A percentile compares a stretch with the other conserved stretches of the same genome.
Conservation (phyloP, 2,329 filamentous ascomycete species). For the Aspergillus fischeri region DNA sequence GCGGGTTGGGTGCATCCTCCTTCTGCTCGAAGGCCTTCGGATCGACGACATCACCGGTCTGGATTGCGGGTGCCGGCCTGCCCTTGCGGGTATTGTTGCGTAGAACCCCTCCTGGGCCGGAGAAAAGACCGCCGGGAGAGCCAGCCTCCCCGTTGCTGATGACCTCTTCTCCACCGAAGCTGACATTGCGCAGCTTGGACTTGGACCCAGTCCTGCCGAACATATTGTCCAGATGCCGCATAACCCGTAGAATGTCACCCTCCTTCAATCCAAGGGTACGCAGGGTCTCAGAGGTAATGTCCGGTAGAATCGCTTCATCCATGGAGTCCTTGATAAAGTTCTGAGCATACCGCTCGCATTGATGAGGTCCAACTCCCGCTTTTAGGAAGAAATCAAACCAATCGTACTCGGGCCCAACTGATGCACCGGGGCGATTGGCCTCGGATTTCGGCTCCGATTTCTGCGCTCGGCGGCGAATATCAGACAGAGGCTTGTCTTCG, state of each 20-base stretch:
- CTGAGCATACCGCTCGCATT: conserved; percentile 90
- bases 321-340: conserved; percentile 89
- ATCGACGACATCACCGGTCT: conserved; percentile 81
- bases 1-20: conserved; percentile 47
- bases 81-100: conserved; percentile 94
- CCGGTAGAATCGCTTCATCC: conserved; percentile 87
- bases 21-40: conserved; percentile 75
- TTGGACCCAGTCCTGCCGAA: conserved; percentile 60
- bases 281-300: conserved; percentile 78
- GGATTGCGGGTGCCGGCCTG: conserved; percentile 78
- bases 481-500: conserved; percentile 88
- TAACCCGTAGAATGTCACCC: conserved; percentile 93
- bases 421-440: conserved; percentile 39
- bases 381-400: conserved; percentile 99
- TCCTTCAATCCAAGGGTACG: conserved; percentile 90
- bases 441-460: conserved; percentile 32
- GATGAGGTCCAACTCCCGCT: conserved; percentile 84
- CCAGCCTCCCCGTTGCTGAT: conserved; percentile 58
- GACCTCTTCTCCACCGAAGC: conserved; percentile 50
- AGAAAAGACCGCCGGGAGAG: conserved; percentile 70
- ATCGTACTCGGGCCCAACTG: conserved; percentile 66
- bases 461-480: conserved; percentile 57
- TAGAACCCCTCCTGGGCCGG: conserved; percentile 83
- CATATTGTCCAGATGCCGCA: conserved; percentile 79
- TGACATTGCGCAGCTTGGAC: conserved; percentile 54